Percentiles rank a stretch among this genome's conserved stretches.
Conservation (phyloP, 495 filamentous ascomycete genomes). For the Penicillium macrosclerotiorum region DNA sequence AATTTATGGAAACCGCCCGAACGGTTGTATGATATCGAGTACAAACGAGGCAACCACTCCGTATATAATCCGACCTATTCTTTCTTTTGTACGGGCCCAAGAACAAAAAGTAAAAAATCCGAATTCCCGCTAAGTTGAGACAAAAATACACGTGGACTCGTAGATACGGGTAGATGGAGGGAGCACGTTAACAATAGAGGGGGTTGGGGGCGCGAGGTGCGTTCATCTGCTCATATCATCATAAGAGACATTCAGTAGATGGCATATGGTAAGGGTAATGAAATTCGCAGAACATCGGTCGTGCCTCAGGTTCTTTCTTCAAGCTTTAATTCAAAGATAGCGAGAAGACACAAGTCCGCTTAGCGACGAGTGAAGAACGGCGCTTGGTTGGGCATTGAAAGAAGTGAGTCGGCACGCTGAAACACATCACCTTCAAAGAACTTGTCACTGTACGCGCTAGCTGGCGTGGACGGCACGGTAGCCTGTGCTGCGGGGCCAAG, state of each 20-base stretch:
- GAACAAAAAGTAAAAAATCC: neutral
- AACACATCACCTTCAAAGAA: constrained; percentile 71
- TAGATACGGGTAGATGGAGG: neutral
- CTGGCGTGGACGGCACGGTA: constrained; percentile 78
- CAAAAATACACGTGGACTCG: neutral
- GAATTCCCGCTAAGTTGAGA: constrained; percentile 3
- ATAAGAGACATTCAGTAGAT: constrained; percentile 4
- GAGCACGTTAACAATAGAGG: too few relatives aligned
- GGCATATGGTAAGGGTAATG: too few relatives aligned
- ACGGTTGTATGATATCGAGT: neutral
- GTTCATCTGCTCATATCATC: constrained; percentile 5
- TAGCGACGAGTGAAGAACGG: constrained; percentile 41
- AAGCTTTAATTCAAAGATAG: too few relatives aligned
- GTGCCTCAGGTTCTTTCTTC: too few relatives aligned
- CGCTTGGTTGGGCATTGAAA: constrained; percentile 54
- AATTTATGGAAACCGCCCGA: neutral
- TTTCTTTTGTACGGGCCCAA: neutral
- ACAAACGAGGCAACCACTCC: neutral
- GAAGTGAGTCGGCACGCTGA: constrained; percentile 68
- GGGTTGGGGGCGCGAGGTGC: too few relatives aligned
- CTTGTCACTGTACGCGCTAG: constrained; percentile 61
- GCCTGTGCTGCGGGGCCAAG: constrained; percentile 86
- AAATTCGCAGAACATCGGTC: too few relatives aligned
- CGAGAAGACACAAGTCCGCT: constrained; percentile 4
- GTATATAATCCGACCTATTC: neutral